Conservation (phyloP, 768 basidiomycete species). For the Trametes punicea region DNA sequence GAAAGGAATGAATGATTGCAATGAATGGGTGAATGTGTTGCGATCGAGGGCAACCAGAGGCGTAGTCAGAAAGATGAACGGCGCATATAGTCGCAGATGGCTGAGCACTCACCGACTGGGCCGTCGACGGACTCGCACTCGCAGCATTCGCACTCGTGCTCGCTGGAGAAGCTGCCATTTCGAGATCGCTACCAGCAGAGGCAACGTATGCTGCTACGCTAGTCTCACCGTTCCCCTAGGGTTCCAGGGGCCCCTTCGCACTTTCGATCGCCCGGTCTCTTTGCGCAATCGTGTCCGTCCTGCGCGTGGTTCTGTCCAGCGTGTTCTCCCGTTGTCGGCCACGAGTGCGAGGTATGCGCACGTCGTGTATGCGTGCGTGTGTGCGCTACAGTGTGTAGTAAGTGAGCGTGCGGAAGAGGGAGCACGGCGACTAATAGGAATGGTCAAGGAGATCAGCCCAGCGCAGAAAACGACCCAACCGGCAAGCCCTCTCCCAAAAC, state of each 20-base stretch:
- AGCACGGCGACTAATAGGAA: neutral
- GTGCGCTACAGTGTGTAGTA: too few species aligned
- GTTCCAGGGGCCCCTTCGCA: neutral
- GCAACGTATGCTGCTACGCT: neutral
- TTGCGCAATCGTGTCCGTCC: neutral
- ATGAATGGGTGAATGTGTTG: neutral
- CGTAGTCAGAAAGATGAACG: neutral
- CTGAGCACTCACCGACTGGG: neutral
- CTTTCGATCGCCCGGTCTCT: neutral
- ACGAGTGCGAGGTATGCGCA: neutral
- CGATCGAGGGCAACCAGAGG: neutral
- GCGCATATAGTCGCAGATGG: neutral
- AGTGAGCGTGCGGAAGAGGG: neutral
- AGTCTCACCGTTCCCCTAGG: neutral
- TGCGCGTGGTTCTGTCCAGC: neutral
- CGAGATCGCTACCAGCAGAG: neutral
- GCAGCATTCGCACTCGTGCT: neutral
- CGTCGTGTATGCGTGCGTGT: too few species aligned
- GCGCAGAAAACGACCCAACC: too few species aligned
- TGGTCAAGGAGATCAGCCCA: too few species aligned
- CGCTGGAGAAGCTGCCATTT: neutral
- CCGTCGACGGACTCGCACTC: neutral
- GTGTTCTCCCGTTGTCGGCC: neutral
- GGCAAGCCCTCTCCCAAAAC: neutral
- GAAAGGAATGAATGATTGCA: conserved; percentile 1